These are phyloP conservation scores for Metarhizium humberi DNA, from an alignment of 2,329 filamentous ascomycete species.

Conservation along the genomic window DNA sequence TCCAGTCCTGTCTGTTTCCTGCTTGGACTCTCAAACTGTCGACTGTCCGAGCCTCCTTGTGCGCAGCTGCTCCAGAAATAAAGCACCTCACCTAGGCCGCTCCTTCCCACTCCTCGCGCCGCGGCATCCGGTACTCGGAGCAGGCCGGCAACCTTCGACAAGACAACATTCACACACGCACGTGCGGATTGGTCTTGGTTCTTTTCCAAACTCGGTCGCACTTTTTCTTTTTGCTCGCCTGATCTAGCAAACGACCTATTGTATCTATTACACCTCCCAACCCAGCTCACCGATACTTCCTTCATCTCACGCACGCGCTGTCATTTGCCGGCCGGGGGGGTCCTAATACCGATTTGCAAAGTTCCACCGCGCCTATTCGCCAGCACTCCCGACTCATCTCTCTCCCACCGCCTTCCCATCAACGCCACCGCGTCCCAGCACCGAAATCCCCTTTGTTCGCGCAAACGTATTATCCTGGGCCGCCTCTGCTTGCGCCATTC, in stretches of 20 bases:
- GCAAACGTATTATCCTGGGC: neutral
- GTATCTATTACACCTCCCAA: neutral
- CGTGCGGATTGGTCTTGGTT: neutral
- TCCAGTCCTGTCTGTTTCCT: too few relatives aligned
- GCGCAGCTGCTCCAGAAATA: neutral
- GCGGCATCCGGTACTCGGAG: neutral
- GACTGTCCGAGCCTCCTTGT: too few relatives aligned
- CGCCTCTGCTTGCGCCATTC: neutral
- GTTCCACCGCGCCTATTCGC: neutral
- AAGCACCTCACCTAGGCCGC: neutral
- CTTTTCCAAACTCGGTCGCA: neutral
- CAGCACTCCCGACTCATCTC: neutral
- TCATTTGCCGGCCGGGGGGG: neutral
- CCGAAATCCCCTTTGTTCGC: neutral
- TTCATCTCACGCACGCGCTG: neutral
- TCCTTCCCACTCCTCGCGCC: constrained; percentile 1
- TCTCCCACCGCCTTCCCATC: neutral
- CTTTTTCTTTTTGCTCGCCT: neutral
- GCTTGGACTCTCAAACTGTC: too few relatives aligned
- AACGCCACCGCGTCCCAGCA: neutral
- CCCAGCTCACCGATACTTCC: neutral
- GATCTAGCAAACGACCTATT: neutral
- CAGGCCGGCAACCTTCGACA: neutral
- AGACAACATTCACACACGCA: constrained; percentile 1
- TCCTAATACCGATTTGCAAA: neutral